These are phyloP conservation scores for Piper longum DNA, from an alignment of 164 flowering plant species.

Conservation along the genomic window DNA sequence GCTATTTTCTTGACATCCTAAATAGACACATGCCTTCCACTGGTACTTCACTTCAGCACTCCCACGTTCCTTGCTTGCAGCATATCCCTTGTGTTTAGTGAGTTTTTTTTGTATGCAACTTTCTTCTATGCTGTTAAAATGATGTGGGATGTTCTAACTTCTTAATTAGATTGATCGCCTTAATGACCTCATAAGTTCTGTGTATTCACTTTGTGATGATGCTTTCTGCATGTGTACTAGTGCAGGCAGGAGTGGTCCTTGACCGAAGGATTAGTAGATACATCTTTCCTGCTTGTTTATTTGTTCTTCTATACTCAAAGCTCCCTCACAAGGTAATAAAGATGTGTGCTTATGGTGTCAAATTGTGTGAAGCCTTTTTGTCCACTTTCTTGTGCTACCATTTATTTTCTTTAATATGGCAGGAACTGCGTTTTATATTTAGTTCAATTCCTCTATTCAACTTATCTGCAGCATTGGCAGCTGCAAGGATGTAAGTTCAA, in stretches of 20 bases:
- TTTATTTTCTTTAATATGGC: constrained; percentile 2
- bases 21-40: constrained; percentile 70
- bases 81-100: constrained; percentile 86
- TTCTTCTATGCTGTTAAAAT: neutral
- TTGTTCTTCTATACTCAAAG: constrained; percentile 80
- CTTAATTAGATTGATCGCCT: neutral
- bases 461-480: constrained; percentile 79
- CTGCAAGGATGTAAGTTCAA: constrained; percentile 61
- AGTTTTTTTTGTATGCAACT: constrained; percentile 15
- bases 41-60: constrained; percentile 99
- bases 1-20: constrained; percentile 6
- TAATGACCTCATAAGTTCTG: neutral
- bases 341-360: neutral
- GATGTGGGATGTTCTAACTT: neutral
- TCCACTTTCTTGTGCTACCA: neutral
- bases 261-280: constrained; percentile 57
- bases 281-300: constrained; percentile 59
- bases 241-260: constrained; percentile 73
- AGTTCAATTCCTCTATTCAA: constrained; percentile 80
- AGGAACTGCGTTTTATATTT: constrained; percentile 94
- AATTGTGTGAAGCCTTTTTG: neutral
- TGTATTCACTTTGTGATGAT: neutral
- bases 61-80: constrained; percentile 83
- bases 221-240: constrained; percentile 5
- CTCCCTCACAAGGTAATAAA: constrained; percentile 87